Base-by-base conservation (phyloP, 768 basidiomycete genomes). In the Russula earlei region DNA sequence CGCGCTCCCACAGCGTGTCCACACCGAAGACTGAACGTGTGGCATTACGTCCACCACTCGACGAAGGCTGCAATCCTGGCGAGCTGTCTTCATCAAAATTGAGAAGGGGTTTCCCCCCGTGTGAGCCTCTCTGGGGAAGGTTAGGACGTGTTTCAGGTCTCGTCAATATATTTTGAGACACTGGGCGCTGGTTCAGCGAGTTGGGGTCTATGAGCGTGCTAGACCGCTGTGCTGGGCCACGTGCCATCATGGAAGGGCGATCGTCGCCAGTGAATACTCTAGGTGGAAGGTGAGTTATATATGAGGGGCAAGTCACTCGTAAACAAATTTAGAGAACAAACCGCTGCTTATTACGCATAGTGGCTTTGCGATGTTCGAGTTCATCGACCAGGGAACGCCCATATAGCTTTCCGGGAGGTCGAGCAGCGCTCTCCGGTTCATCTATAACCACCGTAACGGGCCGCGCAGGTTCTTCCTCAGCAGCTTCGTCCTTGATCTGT, bases 181-280 rank as follows among this genome's bases (percentile, higher is more conserved):
- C 64, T 5, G 82, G 80, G n/a, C 76, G 71, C 15, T 67, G 66
- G 38, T 74, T 76, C 46, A 91, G 72, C 3, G 78, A 72, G 38
- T 77, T 72, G 17, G 85, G 84, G 66, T 91, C 86, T 63, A 92
- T 87, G 48, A 92, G 68, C 0, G 90, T 87, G 62, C 78, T 83
- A 12, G 79, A 67, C 19, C 79, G 82, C 54, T 75, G 70, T 34
- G 74, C 68, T 41, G 72, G 69, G 36, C 74, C 72, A 59, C 92
- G 80, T 33, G 84, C 80, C 91, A 95, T 94, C 93, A 95, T 95
- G 5, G 90, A 87, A 10, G 93, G 91, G 55, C 92, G 76, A 61
- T 86, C 78, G 65, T 96, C 93, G 14, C 93, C 93, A 52, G 74
- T 82, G 68, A 96, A 96, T 14, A 89, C 85, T 52, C 93, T 95